Evolutionary conservation across 495 filamentous ascomycete genomes (phyloP).

Genomic region (Lophiostoma macrostomum): DNA sequence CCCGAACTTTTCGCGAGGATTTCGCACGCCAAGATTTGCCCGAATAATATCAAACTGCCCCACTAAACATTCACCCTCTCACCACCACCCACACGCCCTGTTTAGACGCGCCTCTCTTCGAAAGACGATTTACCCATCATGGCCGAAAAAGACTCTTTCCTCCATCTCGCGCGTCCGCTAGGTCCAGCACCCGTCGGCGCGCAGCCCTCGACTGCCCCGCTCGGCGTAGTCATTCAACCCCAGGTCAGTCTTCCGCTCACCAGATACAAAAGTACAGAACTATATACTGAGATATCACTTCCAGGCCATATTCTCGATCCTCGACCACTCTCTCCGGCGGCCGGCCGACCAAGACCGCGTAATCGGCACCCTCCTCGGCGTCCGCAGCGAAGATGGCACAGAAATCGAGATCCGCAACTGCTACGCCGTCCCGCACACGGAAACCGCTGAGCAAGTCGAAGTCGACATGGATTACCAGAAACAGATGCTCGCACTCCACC

Average conservation of each 20-base stretch:
- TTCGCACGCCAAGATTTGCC: constrained; percentile 26
- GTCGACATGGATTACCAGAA: constrained; percentile 99
- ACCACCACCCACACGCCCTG: constrained; percentile 1
- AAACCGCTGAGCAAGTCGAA: constrained; percentile 97
- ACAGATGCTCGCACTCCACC: constrained; percentile 90
- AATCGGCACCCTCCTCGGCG: constrained; percentile 91
- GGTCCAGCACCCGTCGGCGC: constrained; percentile 73
- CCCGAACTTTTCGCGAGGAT: constrained; percentile 30
- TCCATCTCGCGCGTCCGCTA: constrained; percentile 90
- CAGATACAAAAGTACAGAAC: too few species aligned
- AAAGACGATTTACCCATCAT: constrained; percentile 53
- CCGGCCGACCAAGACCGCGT: constrained; percentile 88
- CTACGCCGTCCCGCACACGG: constrained; percentile 96
- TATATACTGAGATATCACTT: neutral
- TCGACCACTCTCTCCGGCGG: constrained; percentile 91
- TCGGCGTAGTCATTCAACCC: constrained; percentile 90
- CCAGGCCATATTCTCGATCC: constrained; percentile 91
- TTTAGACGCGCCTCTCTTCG: constrained; percentile 1
- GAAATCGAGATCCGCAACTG: constrained; percentile 92
- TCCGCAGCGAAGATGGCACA: constrained; percentile 89
- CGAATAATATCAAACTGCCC: constrained; percentile 29
- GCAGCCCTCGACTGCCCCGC: constrained; percentile 78
- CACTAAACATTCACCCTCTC: constrained; percentile 6
- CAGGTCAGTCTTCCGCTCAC: constrained; percentile 67
- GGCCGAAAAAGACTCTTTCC: constrained; percentile 79